phyloP scores from a whole-genome alignment of 352 stramenopile genomes.

The Phytophthora idaei region DNA sequence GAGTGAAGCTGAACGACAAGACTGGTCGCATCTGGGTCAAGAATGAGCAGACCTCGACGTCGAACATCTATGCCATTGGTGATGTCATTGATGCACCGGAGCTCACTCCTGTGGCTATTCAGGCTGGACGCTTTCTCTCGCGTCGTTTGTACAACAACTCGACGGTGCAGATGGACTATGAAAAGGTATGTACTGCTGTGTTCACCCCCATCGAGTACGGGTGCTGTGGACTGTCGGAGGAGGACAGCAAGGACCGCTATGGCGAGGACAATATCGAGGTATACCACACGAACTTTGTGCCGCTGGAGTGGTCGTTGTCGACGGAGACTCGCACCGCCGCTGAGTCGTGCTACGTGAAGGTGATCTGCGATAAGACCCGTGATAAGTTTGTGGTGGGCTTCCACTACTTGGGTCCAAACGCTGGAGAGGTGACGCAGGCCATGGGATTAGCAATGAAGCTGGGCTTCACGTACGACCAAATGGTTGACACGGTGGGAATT shows the following conservation, averaged over 20 bases:
- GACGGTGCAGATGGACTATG: constrained; percentile 91
- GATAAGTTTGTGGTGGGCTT: constrained; percentile 95
- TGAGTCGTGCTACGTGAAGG: constrained; percentile 94
- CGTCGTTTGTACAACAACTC: constrained; percentile 91
- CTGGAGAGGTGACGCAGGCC: constrained; percentile 95
- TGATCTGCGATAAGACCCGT: constrained; percentile 92
- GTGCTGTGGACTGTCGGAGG: constrained; percentile 96
- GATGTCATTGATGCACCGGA: constrained; percentile 97
- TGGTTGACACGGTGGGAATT: constrained; percentile 95
- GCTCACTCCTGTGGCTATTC: constrained; percentile 98
- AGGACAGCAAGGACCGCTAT: constrained; percentile 91
- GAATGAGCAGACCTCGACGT: constrained; percentile 93
- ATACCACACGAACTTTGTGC: constrained; percentile 96
- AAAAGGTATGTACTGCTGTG: constrained; percentile 92
- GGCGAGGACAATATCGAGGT: constrained; percentile 94
- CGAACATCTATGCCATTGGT: constrained; percentile 97
- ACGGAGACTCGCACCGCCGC: constrained; percentile 51
- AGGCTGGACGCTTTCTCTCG: constrained; percentile 92
- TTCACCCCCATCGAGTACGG: constrained; percentile 99
- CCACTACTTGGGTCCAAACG: constrained; percentile 98
- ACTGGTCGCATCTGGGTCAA: constrained; percentile 92
- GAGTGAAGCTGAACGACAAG: constrained; percentile 89
- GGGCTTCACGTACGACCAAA: constrained; percentile 93
- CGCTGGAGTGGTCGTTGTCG: constrained; percentile 95
- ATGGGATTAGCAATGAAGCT: constrained; percentile 96